Evolutionary conservation across 805 yeast species (phyloP).

Genomic region (Blastobotrys terrestris): DNA sequence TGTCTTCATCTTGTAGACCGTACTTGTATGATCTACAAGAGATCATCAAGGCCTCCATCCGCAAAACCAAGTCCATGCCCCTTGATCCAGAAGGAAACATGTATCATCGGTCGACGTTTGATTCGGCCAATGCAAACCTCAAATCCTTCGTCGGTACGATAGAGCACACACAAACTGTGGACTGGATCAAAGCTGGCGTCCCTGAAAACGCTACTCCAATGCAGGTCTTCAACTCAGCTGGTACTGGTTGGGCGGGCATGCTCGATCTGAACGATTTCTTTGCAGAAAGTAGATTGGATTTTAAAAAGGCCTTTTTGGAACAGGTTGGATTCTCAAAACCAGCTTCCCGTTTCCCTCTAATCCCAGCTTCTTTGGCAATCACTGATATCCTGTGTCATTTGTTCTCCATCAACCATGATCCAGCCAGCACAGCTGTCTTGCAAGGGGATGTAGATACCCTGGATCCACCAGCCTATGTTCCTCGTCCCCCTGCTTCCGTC

Average conservation of each 20-base stretch:
- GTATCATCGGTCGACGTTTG: conserved; percentile 10
- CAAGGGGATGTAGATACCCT: conserved; percentile 14
- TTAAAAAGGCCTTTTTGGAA: conserved; percentile 20
- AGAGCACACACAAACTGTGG: conserved; percentile 11
- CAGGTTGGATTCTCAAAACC: conserved; percentile 20
- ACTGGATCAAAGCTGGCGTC: conserved; percentile 22
- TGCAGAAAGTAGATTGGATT: conserved; percentile 15
- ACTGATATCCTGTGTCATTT: conserved; percentile 17
- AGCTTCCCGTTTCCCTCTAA: conserved; percentile 19
- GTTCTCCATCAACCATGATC: conserved; percentile 11
- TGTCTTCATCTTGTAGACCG: conserved; percentile 18
- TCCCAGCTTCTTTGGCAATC: conserved; percentile 20
- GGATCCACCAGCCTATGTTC: conserved; percentile 15
- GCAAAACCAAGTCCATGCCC: conserved; percentile 11
- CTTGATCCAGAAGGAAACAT: conserved; percentile 12
- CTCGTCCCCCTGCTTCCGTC: conserved; percentile 2
- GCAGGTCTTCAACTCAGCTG: conserved; percentile 12
- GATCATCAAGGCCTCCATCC: conserved; percentile 19
- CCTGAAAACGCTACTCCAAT: conserved; percentile 6
- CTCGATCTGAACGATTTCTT: conserved; percentile 23
- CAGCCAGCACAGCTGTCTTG: conserved; percentile 4
- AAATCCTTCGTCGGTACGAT: conserved; percentile 17
- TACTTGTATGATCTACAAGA: conserved; percentile 22
- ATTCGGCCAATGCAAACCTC: conserved; percentile 11
- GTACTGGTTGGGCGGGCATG: conserved; percentile 19